phyloP scores from a whole-genome alignment of 2,329 filamentous ascomycete species.

The Beauveria varroae region DNA sequence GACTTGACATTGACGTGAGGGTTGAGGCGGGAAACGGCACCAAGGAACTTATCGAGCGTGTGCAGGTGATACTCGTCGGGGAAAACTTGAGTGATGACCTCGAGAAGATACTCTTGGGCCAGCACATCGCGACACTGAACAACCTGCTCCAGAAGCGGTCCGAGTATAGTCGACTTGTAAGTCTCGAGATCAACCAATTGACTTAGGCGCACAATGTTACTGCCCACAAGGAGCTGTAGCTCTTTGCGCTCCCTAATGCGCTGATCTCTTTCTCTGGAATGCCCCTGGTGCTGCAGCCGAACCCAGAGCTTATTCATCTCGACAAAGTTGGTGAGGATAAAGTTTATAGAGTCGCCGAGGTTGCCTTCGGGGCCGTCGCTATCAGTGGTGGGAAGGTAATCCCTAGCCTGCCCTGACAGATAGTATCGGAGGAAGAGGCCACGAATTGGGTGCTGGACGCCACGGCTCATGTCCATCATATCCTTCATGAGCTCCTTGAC shows the following conservation, averaged over 20 bases:
- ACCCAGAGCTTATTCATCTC: slow-evolving; percentile 99
- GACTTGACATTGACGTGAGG: slow-evolving; percentile 97
- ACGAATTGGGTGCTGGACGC: slow-evolving; percentile 92
- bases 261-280: slow-evolving; percentile 89
- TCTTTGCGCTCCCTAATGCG: slow-evolving; percentile 92
- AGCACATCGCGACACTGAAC: slow-evolving; percentile 96
- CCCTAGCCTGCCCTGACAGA: slow-evolving; percentile 86
- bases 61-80: slow-evolving; percentile 97
- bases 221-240: slow-evolving; percentile 89
- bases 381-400: slow-evolving; percentile 72
- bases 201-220: slow-evolving; percentile 90
- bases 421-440: slow-evolving; percentile 95
- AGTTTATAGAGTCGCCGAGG: slow-evolving; percentile 94
- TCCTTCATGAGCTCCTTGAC: slow-evolving; percentile 99
- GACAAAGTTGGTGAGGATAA: slow-evolving; percentile 96
- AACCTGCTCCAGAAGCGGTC: slow-evolving; percentile 87
- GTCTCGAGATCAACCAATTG: slow-evolving; percentile 91
- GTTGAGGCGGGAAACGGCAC: slow-evolving; percentile 85
- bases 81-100: slow-evolving; percentile 98
- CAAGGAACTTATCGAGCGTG: slow-evolving; percentile 90
- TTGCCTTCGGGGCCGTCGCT: slow-evolving; percentile 93
- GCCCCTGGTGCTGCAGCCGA: slow-evolving; percentile 90
- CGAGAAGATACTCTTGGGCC: slow-evolving; percentile 92
- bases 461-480: slow-evolving; percentile 99
- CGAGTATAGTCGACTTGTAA: slow-evolving; percentile 86